A percentile compares a stretch with the other conserved stretches of the same genome.
Conservation (phyloP, 2,329 filamentous ascomycete genomes). For the Talaromyces sp. region DNA sequence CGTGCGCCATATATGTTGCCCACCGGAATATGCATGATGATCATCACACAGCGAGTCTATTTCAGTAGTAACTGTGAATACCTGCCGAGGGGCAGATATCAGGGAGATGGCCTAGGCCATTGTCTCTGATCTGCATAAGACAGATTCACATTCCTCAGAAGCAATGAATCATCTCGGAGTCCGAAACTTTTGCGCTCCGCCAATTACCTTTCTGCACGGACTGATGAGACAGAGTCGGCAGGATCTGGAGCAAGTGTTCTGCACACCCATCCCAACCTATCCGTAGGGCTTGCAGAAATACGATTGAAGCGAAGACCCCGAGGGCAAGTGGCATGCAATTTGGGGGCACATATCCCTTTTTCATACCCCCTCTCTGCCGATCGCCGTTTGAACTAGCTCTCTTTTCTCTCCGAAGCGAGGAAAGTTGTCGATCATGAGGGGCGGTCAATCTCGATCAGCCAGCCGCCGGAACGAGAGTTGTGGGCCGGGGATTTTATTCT, state of each 20-base stretch:
- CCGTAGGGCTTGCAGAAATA: not conserved
- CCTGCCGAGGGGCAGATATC: too few relatives aligned
- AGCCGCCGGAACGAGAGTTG: not conserved
- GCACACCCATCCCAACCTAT: not conserved
- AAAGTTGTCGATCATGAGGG: not conserved
- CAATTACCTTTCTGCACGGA: not conserved
- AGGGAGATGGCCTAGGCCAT: too few relatives aligned
- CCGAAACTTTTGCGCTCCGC: not conserved
- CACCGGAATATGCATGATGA: too few relatives aligned
- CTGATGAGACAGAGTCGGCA: not conserved
- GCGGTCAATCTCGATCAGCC: not conserved
- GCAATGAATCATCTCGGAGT: not conserved
- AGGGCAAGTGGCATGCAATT: not conserved
- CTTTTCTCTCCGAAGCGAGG: not conserved
- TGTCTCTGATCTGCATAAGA: not conserved
- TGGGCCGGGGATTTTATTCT: not conserved
- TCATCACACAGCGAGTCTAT: too few relatives aligned
- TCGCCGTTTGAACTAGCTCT: conserved; percentile 1
- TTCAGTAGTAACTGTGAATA: too few relatives aligned
- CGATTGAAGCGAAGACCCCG: not conserved
- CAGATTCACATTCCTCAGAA: not conserved
- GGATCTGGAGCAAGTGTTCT: not conserved
- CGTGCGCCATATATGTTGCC: too few relatives aligned
- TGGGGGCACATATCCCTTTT: not conserved
- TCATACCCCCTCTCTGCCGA: conserved; percentile 1